Conservation (phyloP, 1,139 yeast genomes). For the Ashbya aceris region DNA sequence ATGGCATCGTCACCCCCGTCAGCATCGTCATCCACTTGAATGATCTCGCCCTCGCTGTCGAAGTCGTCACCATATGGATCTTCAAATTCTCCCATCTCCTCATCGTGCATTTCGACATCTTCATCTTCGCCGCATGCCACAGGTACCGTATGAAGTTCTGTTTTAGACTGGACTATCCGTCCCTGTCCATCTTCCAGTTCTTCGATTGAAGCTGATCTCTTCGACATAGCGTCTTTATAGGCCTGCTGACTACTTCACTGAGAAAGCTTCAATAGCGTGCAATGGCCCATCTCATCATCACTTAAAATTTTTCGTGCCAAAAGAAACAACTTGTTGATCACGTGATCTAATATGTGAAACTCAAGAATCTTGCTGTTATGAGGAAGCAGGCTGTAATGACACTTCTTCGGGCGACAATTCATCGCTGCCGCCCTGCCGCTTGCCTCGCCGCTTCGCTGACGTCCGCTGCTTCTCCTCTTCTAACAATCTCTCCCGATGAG, state of each 20-base stretch:
- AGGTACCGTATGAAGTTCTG: constrained; percentile 30
- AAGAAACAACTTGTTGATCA: neutral
- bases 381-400: constrained; percentile 2
- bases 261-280: neutral
- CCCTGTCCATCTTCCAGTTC: constrained; percentile 28
- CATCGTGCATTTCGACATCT: constrained; percentile 18
- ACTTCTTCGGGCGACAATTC: constrained; percentile 1
- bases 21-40: constrained; percentile 62
- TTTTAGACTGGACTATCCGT: constrained; percentile 33
- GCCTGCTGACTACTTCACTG: neutral
- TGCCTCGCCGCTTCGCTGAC: constrained; percentile 13
- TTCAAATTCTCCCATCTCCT: constrained; percentile 83
- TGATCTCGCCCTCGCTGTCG: constrained; percentile 86
- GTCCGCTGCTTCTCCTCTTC: constrained; percentile 19
- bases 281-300: constrained; percentile 15
- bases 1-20: constrained; percentile 44
- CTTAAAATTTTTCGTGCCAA: constrained; percentile 8
- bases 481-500: constrained; percentile 16
- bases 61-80: constrained; percentile 93
- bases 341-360: constrained; percentile 4
- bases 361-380: neutral
- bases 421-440: constrained; percentile 8
- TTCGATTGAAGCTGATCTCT: constrained; percentile 42
- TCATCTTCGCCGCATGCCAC: constrained; percentile 22
- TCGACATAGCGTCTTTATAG: constrained; percentile 41